Conservation (phyloP, 2,329 filamentous ascomycete genomes). For the Escovopsis sp. region DNA sequence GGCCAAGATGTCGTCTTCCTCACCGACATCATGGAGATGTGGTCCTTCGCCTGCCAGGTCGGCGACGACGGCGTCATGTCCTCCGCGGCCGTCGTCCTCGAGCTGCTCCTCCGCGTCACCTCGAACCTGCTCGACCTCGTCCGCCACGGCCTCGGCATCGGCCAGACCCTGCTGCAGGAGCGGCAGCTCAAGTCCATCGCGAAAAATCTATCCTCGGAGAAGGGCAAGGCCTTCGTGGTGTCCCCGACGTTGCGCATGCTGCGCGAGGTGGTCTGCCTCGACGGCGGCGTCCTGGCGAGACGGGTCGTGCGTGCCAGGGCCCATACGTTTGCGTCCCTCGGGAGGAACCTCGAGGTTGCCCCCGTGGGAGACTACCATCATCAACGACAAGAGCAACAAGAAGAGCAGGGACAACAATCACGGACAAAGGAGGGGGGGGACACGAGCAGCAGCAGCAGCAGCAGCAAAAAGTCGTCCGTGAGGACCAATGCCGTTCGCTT, state of each 20-base stretch:
- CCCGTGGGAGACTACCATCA: conserved; percentile 38
- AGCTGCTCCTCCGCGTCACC: conserved; percentile 64
- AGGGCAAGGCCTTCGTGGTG: conserved; percentile 74
- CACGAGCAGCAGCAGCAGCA: conserved; percentile 43
- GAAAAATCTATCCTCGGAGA: conserved; percentile 62
- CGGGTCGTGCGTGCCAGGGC: conserved; percentile 64
- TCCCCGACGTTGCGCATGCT: conserved; percentile 76
- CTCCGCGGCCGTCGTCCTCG: conserved; percentile 64
- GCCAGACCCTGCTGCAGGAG: conserved; percentile 67
- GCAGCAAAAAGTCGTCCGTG: conserved; percentile 57
- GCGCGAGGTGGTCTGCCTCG: conserved; percentile 70
- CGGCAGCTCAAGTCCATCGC: conserved; percentile 68
- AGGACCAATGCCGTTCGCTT: conserved; percentile 73
- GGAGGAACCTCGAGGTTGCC: conserved; percentile 64
- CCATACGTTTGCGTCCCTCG: conserved; percentile 64
- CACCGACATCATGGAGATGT: conserved; percentile 69
- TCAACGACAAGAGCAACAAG: too few species aligned
- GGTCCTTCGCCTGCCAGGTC: conserved; percentile 66
- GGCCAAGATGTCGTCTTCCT: conserved; percentile 45
- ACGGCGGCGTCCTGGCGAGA: conserved; percentile 68
- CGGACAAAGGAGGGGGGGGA: too few species aligned
- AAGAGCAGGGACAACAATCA: too few species aligned
- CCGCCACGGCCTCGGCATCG: conserved; percentile 60
- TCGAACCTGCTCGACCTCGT: conserved; percentile 60
- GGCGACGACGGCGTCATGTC: conserved; percentile 73